Percentiles rank a stretch among this genome's conserved stretches.
These are phyloP conservation scores for Pogostemon cablin DNA, from an alignment of 257 asterid species.

Conservation along the genomic window DNA sequence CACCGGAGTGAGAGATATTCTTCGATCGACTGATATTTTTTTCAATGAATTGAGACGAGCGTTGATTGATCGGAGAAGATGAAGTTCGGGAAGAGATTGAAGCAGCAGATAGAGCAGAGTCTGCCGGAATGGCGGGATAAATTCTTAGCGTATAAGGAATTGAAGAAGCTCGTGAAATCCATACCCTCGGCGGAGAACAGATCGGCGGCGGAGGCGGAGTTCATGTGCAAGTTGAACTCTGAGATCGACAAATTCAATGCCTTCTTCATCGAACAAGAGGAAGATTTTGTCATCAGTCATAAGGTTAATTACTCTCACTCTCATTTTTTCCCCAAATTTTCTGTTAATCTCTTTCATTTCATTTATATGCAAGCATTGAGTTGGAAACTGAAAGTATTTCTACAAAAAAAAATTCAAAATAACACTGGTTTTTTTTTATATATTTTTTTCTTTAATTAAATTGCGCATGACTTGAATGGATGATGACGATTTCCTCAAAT, in stretches of 20 bases:
- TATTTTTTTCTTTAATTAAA: too few relatives aligned
- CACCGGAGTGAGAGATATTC: too few relatives aligned
- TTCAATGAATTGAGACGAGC: too few relatives aligned
- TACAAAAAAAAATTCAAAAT: too few relatives aligned
- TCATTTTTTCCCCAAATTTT: too few relatives aligned
- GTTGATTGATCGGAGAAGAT: conserved; percentile 29
- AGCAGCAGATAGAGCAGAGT: conserved; percentile 72
- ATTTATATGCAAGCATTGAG: too few relatives aligned
- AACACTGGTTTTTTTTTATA: too few relatives aligned
- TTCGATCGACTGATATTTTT: too few relatives aligned
- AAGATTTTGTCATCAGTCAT: conserved; percentile 85
- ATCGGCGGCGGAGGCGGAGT: conserved; percentile 67
- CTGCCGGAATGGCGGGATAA: conserved; percentile 83
- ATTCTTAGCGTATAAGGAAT: conserved; percentile 72
- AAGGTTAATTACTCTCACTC: conserved; percentile 44
- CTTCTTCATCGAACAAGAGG: conserved; percentile 86
- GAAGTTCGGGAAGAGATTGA: conserved; percentile 95
- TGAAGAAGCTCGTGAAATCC: conserved; percentile 68
- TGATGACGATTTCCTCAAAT: too few relatives aligned
- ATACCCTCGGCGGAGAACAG: conserved; percentile 48
- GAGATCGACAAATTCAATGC: conserved; percentile 93
- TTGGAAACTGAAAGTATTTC: too few relatives aligned
- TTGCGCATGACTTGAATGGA: too few relatives aligned
- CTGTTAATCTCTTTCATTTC: too few relatives aligned
- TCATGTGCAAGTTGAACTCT: conserved; percentile 63